Conservation (phyloP, 148 eudicot genomes). For the Fagopyrum tataricum region DNA sequence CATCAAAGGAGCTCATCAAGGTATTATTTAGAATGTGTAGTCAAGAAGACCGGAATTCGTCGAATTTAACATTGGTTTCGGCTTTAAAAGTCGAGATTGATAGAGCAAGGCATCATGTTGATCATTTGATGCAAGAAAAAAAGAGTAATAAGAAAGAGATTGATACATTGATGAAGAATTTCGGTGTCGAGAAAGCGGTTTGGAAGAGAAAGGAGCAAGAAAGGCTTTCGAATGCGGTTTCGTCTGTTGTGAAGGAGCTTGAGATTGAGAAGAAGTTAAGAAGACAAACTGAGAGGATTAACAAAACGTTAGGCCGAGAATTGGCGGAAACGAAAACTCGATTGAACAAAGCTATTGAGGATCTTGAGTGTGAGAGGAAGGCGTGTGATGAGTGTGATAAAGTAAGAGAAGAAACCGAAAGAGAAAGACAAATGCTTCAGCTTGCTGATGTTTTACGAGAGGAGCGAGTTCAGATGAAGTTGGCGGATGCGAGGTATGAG, state of each 20-base stretch:
- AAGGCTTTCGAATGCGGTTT: constrained; percentile 40
- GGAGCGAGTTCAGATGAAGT: constrained; percentile 96
- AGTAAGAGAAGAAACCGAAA: constrained; percentile 66
- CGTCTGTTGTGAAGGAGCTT: constrained; percentile 48
- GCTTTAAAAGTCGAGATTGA: constrained; percentile 45
- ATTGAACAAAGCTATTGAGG: constrained; percentile 36
- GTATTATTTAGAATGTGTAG: constrained; percentile 29
- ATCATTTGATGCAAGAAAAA: constrained; percentile 38
- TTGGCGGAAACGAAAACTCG: constrained; percentile 50
- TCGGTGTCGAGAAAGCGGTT: constrained; percentile 51
- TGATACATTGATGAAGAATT: constrained; percentile 28
- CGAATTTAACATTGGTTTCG: constrained; percentile 34
- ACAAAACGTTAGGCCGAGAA: constrained; percentile 74
- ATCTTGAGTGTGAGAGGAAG: constrained; percentile 55
- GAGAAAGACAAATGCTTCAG: constrained; percentile 84
- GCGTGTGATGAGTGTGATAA: constrained; percentile 71
- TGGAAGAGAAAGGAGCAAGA: constrained; percentile 59
- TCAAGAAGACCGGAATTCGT: constrained; percentile 29
- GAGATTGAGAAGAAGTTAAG: constrained; percentile 66
- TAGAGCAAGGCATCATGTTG: constrained; percentile 30
- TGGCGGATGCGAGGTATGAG: constrained; percentile 68
- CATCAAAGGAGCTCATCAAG: constrained; percentile 49
- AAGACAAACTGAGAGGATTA: constrained; percentile 65
- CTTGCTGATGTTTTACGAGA: constrained; percentile 79
- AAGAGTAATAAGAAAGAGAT: constrained; percentile 20